Evolutionary conservation across 2,329 filamentous ascomycete species (phyloP).

Genomic region (Aspergillus sp.): DNA sequence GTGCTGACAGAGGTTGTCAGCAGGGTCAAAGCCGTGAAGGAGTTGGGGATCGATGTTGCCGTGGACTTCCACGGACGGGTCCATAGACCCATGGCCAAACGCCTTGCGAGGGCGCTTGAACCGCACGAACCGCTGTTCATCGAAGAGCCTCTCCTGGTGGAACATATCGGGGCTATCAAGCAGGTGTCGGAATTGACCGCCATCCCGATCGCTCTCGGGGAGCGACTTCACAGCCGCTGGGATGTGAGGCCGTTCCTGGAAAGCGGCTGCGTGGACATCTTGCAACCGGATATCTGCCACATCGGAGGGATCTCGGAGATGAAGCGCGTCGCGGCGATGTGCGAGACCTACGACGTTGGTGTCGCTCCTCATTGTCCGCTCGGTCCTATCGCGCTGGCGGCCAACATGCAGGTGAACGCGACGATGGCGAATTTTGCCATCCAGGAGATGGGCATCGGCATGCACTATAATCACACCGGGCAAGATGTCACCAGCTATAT

Average conservation of each 20-base stretch:
- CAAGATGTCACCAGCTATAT: background rate
- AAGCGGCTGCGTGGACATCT: conserved; percentile 64
- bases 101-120: background rate
- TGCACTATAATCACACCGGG: conserved; percentile 61
- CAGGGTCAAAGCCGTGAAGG: too few species aligned
- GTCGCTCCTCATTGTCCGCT: conserved; percentile 73
- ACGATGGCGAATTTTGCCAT: conserved; percentile 67
- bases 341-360: conserved; percentile 71
- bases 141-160: background rate
- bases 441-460: conserved; percentile 75
- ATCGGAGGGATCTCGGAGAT: conserved; percentile 72
- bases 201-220: conserved; percentile 69
- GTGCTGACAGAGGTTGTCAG: too few species aligned
- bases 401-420: conserved; percentile 65
- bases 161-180: background rate
- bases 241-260: conserved; percentile 72
- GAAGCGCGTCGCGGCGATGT: conserved; percentile 66
- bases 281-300: conserved; percentile 72
- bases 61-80: too few species aligned
- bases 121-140: background rate
- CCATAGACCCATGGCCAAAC: too few species aligned
- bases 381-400: conserved; percentile 71
- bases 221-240: conserved; percentile 70
- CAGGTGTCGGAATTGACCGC: conserved; percentile 14
- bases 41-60: too few species aligned